Evolutionary conservation across 176 grass and related monocot genomes (phyloP).

Genomic region (Oryza officinalis): DNA sequence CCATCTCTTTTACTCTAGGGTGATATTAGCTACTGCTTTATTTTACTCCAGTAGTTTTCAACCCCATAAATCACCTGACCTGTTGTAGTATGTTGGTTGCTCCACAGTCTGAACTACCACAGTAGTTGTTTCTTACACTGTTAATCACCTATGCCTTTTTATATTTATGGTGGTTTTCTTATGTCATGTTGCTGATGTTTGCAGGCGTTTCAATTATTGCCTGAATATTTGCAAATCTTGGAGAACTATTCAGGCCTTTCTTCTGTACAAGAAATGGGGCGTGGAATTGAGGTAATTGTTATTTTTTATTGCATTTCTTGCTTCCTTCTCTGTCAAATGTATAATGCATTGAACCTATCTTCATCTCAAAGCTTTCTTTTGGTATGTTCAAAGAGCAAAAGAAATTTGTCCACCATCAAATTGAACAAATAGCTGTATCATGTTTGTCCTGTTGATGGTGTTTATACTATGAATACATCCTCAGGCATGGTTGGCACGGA

Average conservation of each 20-base stretch:
- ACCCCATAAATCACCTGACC: neutral
- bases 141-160: constrained; percentile 19
- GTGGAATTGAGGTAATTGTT: constrained; percentile 72
- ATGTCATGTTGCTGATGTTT: constrained; percentile 45
- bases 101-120: neutral
- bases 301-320: neutral
- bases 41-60: constrained; percentile 20
- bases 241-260: constrained; percentile 94
- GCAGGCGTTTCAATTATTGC: constrained; percentile 96
- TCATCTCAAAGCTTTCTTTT: constrained; percentile 6
- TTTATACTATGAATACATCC: constrained; percentile 39
- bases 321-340: neutral
- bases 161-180: constrained; percentile 26
- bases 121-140: constrained; percentile 14
- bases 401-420: constrained; percentile 26
- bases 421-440: neutral
- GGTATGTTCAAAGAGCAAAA: constrained; percentile 13
- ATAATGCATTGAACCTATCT: neutral
- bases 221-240: constrained; percentile 97
- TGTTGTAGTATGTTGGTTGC: constrained; percentile 29
- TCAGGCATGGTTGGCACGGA: constrained; percentile 85
- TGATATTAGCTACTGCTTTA: constrained; percentile 3
- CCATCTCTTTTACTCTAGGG: constrained; percentile 9
- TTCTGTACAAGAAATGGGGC: constrained; percentile 92
- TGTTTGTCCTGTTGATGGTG: constrained; percentile 13